These are phyloP conservation scores for Capronia epimyces DNA, from an alignment of 2,329 filamentous ascomycete species.

Conservation along the genomic window DNA sequence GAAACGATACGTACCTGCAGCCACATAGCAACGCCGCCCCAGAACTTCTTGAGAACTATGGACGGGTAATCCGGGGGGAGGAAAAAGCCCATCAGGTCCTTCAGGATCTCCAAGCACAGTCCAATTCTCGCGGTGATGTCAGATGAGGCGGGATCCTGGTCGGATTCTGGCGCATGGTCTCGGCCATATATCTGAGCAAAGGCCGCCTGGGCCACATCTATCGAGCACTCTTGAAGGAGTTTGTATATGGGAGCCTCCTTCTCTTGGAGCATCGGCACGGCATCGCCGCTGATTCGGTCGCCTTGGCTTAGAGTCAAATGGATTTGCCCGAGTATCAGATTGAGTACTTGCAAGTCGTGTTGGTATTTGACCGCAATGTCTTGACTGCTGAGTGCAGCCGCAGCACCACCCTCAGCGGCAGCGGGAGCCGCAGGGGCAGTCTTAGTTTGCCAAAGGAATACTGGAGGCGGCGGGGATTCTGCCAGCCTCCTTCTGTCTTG, in stretches of 20 bases:
- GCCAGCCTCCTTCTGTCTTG: neutral
- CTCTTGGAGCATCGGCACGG: neutral
- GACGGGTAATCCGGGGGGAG: constrained; percentile 2
- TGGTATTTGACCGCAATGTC: neutral
- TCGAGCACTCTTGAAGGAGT: neutral
- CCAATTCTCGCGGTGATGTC: neutral
- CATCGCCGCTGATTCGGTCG: neutral
- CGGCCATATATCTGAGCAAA: neutral
- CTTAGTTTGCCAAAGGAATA: neutral
- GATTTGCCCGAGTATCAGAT: neutral
- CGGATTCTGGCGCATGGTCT: neutral
- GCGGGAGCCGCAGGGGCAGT: too few relatives aligned
- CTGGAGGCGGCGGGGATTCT: neutral
- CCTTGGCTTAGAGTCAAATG: neutral
- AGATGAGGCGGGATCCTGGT: neutral
- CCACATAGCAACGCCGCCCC: neutral
- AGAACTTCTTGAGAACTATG: constrained; percentile 2
- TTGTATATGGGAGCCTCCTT: neutral
- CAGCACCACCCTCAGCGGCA: too few relatives aligned
- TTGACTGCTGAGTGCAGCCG: too few relatives aligned
- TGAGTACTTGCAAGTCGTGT: neutral
- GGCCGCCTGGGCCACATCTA: neutral
- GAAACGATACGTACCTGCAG: neutral
- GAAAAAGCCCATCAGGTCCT: neutral
- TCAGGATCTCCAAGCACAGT: constrained; percentile 1